Evolutionary conservation across 2,329 filamentous ascomycete genomes (phyloP).

Genomic region (Hypocrella siamensis): DNA sequence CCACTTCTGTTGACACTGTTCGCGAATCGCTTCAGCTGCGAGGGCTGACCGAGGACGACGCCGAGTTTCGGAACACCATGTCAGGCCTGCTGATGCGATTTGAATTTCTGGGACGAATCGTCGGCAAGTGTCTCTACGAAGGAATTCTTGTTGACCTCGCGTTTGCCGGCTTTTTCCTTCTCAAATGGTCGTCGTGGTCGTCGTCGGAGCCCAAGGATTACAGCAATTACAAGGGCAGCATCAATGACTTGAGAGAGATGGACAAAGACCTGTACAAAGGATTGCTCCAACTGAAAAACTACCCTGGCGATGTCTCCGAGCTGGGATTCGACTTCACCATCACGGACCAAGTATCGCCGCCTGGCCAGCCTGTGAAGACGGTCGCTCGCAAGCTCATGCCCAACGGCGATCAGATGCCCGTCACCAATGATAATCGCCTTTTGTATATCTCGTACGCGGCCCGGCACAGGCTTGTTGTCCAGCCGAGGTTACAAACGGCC

Average conservation of each 20-base stretch:
- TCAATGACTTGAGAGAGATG: constrained; percentile 87
- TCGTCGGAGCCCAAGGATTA: constrained; percentile 49
- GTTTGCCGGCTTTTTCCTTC: constrained; percentile 89
- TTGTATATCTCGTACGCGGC: constrained; percentile 92
- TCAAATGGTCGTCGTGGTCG: constrained; percentile 92
- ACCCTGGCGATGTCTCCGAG: constrained; percentile 52
- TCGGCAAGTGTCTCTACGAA: constrained; percentile 96
- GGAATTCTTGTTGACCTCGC: constrained; percentile 85
- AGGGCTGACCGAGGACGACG: constrained; percentile 34
- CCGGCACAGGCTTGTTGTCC: constrained; percentile 67
- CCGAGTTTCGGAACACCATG: constrained; percentile 41
- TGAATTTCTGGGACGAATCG: constrained; percentile 81
- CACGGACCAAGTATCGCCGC: constrained; percentile 46
- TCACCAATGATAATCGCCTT: constrained; percentile 83
- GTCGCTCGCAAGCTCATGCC: constrained; percentile 62
- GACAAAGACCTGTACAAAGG: constrained; percentile 86
- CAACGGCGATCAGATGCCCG: constrained; percentile 57
- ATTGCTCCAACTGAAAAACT: constrained; percentile 70
- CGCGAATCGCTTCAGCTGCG: constrained; percentile 38
- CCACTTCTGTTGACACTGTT: constrained; percentile 55
- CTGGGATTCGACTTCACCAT: constrained; percentile 82
- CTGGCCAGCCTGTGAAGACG: constrained; percentile 35
- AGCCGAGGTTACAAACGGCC: constrained; percentile 66
- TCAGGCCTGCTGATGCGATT: constrained; percentile 54
- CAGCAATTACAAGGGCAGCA: constrained; percentile 70